Conservation (phyloP, 192 early-diverging fungal species). For the Backusella tarrabulga region DNA sequence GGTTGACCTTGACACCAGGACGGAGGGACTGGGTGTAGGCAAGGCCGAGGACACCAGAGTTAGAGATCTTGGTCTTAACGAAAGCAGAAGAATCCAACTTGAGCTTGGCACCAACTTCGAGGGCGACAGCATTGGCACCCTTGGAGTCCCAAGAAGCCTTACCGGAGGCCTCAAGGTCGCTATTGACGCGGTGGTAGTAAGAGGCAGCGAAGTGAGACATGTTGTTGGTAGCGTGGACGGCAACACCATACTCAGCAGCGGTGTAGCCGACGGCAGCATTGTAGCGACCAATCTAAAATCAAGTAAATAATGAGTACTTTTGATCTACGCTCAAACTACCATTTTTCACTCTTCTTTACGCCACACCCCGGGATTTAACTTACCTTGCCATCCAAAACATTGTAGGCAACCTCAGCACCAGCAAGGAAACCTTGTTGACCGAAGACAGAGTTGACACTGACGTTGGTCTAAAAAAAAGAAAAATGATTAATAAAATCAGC, state of each 20-base stretch:
- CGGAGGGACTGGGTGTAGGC: slow-evolving; percentile 93
- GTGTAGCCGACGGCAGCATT: slow-evolving; percentile 86
- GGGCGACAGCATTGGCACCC: slow-evolving; percentile 84
- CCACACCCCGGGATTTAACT: not conserved
- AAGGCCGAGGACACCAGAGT: slow-evolving; percentile 86
- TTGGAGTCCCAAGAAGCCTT: slow-evolving; percentile 89
- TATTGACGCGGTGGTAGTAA: slow-evolving; percentile 95
- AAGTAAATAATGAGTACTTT: not conserved
- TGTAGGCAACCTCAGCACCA: slow-evolving; percentile 95
- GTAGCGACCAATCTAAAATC: slow-evolving; percentile 69
- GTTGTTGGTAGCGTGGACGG: slow-evolving; percentile 90
- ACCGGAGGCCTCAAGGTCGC: slow-evolving; percentile 92
- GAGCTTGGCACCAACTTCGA: slow-evolving; percentile 96
- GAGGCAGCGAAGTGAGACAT: slow-evolving; percentile 87
- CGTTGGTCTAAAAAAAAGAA: slow-evolving; percentile 60
- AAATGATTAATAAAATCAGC: not conserved
- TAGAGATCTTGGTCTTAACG: slow-evolving; percentile 88
- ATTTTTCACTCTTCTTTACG: not conserved
- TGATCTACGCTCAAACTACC: not conserved
- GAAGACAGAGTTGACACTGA: slow-evolving; percentile 86
- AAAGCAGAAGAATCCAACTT: slow-evolving; percentile 84
- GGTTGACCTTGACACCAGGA: slow-evolving; percentile 90
- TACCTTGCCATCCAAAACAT: slow-evolving; percentile 84
- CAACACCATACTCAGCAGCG: slow-evolving; percentile 83
- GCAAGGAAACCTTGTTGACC: slow-evolving; percentile 86